Base-by-base conservation (phyloP, 768 basidiomycete genomes). In the Leccinum uliginosum region DNA sequence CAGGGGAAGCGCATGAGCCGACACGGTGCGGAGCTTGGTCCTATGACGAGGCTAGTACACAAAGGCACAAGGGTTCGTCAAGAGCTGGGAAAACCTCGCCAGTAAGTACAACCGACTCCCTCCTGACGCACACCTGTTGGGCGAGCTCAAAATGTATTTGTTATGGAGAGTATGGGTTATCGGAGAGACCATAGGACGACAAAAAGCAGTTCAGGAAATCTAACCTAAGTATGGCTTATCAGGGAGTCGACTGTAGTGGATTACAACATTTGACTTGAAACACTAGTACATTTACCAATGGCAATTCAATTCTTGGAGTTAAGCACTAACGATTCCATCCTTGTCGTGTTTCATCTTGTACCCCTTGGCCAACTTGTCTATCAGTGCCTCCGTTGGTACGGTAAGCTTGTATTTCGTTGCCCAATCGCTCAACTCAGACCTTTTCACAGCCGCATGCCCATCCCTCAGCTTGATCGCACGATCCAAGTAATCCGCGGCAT, bases 11-110 rank as follows among this genome's bases (percentile, higher is more conserved):
- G 30, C 30, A 32, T 32, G 30, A 32, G 30, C 12, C 30, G 30
- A 32, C n/a, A n/a, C n/a, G n/a, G 5, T 12, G 5, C 30, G 30
- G 30, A 32, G 24, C 30, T 11, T 95, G 95, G 30, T 32, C 30
- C 59, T 96, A 98, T 99, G 69, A 98, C 30, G 11, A 12, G 30
- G 12, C 30, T 96, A 98, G 75, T 99, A 98, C 85, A 98, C n/a
- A 99, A 88, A 97, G 93, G 84, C 95, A 97, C 74, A 98, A 99
- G 80, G 96, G 93, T 73, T 98, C 97, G 58, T 78, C 94, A 14
- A 12, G 30, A 34, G 14, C 12, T 32, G 5, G 32, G 32, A 15
- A 34, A 34, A 15, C 32, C 6, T 34, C 14, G 32, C n/a, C n/a
- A n/a, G n/a, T n/a, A n/a, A n/a, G n/a, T n/a, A n/a, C n/a, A n/a